Conservation (phyloP, 257 asterid genomes). For the Mitragyna speciosa region DNA sequence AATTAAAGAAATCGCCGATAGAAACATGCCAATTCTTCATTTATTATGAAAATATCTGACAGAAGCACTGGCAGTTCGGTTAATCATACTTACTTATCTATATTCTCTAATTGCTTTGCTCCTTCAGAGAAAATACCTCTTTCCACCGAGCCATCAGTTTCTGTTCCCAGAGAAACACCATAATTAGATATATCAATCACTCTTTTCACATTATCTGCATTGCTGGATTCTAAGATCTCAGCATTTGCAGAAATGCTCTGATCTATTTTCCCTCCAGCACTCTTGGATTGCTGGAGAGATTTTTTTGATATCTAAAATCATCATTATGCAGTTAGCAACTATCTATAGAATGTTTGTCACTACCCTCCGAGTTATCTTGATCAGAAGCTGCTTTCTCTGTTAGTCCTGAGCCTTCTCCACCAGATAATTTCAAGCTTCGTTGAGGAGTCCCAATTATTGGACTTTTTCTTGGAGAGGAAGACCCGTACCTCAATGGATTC, state of each 20-base stretch:
- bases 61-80: neutral
- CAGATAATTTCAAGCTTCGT: slow-evolving; percentile 24
- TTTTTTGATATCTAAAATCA: slow-evolving; percentile 22
- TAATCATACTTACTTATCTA: slow-evolving; percentile 32
- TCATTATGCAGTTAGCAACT: slow-evolving; percentile 21
- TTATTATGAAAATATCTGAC: neutral
- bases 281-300: slow-evolving; percentile 15
- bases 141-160: slow-evolving; percentile 39
- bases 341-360: slow-evolving; percentile 29
- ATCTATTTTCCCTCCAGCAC: slow-evolving; percentile 8
- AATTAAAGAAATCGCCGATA: neutral
- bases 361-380: slow-evolving; percentile 32
- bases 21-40: neutral
- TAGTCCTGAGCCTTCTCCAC: slow-evolving; percentile 16
- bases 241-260: slow-evolving; percentile 14
- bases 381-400: slow-evolving; percentile 29
- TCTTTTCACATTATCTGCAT: slow-evolving; percentile 30
- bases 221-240: slow-evolving; percentile 21
- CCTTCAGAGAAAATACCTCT: slow-evolving; percentile 28
- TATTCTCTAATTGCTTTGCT: slow-evolving; percentile 26
- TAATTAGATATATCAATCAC: slow-evolving; percentile 26
- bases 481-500: slow-evolving; percentile 53
- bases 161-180: slow-evolving; percentile 46
- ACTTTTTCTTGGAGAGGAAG: slow-evolving; percentile 24
- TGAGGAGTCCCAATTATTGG: slow-evolving; percentile 15